Base-by-base conservation (phyloP, 2,329 filamentous ascomycete genomes). In the Cordyceps cicadae region DNA sequence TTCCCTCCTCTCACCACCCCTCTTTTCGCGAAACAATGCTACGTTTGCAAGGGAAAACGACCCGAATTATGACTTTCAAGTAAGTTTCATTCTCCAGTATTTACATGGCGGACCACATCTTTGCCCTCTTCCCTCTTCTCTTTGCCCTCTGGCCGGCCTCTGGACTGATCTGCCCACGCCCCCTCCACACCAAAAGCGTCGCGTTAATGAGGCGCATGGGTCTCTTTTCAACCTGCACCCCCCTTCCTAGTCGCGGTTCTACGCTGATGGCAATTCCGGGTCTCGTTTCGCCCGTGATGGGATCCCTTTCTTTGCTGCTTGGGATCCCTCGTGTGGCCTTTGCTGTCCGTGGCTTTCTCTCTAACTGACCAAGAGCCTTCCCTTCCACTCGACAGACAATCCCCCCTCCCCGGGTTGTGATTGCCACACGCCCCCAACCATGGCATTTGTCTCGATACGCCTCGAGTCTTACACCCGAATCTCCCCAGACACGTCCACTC, bases 121-220 rank as follows among this genome's bases (percentile, higher is more conserved):
- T 49, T 43, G 34, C 55, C 34, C 45, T 58, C 34, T 24, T 24
- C 24, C 24, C 24, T n/a, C n/a, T n/a, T n/a, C n/a, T 51, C 55
- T 50, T 49, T 43, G 34, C 55, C 34, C 45, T 58, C 34, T 24
- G 2, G 3, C 24, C 24, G 34, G 46, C 34, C 45, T 58, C 34
- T 57, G 14, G 29, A 26, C 54, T 48, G 54, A 52, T 52, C 48
- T 45, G 26, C 24, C 32, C 48, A 58, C 56, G 17, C 56, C 56
- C 34, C 34, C 46, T 24, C 54, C 43, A 26, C 45, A 37, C 45
- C 29, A 43, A 15, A n/a, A 9, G 43, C 43, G 43, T 43, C 54
- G 45, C 41, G 41, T 37, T 48, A 46, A n/a, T n/a, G n/a, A 24
- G 45, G 21, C 14, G 17, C 19, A 5, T 19, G 46, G 24, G 34